Conservation (phyloP, 2,329 filamentous ascomycete genomes). For the Cordyceps tenuipes region DNA sequence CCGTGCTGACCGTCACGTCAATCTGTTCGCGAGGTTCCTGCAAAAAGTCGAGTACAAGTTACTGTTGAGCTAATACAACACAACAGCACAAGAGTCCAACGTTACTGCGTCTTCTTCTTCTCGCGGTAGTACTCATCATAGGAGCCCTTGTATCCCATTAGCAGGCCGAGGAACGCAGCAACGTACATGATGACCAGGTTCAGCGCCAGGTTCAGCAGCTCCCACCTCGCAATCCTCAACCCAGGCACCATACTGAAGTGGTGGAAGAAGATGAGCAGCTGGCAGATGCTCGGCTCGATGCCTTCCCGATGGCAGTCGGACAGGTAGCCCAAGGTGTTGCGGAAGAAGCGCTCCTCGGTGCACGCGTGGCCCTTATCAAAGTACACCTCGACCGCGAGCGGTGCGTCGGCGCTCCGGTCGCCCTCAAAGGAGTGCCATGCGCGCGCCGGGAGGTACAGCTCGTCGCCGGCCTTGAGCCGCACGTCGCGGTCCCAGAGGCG, state of each 20-base stretch:
- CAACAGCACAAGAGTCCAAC: neutral
- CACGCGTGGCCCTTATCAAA: slow-evolving; percentile 14
- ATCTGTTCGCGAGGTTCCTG: neutral
- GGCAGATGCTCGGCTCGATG: slow-evolving; percentile 15
- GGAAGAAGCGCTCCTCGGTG: slow-evolving; percentile 18
- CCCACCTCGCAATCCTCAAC: neutral
- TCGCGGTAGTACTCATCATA: slow-evolving; percentile 14
- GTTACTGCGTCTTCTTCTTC: neutral
- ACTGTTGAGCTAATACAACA: too few species aligned
- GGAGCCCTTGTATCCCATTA: slow-evolving; percentile 13
- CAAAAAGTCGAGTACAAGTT: too few species aligned
- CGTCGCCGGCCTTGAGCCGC: slow-evolving; percentile 2
- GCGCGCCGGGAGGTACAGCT: slow-evolving; percentile 3
- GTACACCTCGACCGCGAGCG: slow-evolving; percentile 6
- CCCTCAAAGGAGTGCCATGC: slow-evolving; percentile 16
- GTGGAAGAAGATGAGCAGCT: slow-evolving; percentile 17
- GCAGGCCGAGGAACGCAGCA: slow-evolving; percentile 3
- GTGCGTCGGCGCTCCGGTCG: slow-evolving; percentile 9
- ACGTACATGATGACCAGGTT: slow-evolving; percentile 12
- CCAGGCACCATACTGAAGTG: slow-evolving; percentile 14
- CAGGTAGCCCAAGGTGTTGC: slow-evolving; percentile 18
- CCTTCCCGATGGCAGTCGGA: slow-evolving; percentile 15
- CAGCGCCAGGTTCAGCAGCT: slow-evolving; percentile 10
- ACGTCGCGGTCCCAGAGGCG: slow-evolving; percentile 13
- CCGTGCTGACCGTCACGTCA: neutral